These are phyloP conservation scores for Hypoxylon sp. DNA, from an alignment of 2,329 filamentous ascomycete genomes.

Conservation along the genomic window DNA sequence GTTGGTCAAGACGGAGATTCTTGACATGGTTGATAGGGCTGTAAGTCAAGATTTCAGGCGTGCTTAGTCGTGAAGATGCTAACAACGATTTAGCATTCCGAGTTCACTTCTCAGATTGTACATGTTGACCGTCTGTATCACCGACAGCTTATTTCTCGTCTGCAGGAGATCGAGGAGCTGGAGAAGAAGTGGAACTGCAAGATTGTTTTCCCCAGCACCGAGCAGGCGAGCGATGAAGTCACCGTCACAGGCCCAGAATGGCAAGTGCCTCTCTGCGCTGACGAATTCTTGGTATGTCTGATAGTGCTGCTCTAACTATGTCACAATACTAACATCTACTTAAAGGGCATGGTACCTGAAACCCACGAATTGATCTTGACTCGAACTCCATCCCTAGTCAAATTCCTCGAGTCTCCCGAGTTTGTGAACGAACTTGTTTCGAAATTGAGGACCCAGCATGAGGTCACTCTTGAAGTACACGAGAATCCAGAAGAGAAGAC, in stretches of 20 bases:
- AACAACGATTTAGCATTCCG: slow-evolving; percentile 73
- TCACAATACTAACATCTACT: slow-evolving; percentile 44
- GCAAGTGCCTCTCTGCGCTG: slow-evolving; percentile 96
- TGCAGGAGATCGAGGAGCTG: slow-evolving; percentile 89
- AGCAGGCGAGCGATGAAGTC: slow-evolving; percentile 95
- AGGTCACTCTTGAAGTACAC: slow-evolving; percentile 83
- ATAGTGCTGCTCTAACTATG: neutral
- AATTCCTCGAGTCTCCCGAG: slow-evolving; percentile 81
- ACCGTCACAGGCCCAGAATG: slow-evolving; percentile 96
- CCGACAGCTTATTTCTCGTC: slow-evolving; percentile 87
- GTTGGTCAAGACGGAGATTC: slow-evolving; percentile 96
- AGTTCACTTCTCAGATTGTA: slow-evolving; percentile 94
- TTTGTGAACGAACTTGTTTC: slow-evolving; percentile 82
- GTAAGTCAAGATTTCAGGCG: slow-evolving; percentile 54
- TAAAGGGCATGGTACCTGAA: slow-evolving; percentile 92
- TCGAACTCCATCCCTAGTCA: slow-evolving; percentile 76
- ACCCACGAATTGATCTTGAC: slow-evolving; percentile 90
- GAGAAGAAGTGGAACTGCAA: slow-evolving; percentile 99
- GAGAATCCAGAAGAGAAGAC: slow-evolving; percentile 67
- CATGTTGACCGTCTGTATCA: slow-evolving; percentile 95
- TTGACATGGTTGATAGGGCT: slow-evolving; percentile 98
- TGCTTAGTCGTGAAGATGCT: slow-evolving; percentile 18
- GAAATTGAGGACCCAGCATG: slow-evolving; percentile 90
- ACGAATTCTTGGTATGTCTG: slow-evolving; percentile 80
- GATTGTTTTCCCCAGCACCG: slow-evolving; percentile 96